phyloP scores from a whole-genome alignment of 1,284 basidiomycete genomes.

The Leccinum variabile region DNA sequence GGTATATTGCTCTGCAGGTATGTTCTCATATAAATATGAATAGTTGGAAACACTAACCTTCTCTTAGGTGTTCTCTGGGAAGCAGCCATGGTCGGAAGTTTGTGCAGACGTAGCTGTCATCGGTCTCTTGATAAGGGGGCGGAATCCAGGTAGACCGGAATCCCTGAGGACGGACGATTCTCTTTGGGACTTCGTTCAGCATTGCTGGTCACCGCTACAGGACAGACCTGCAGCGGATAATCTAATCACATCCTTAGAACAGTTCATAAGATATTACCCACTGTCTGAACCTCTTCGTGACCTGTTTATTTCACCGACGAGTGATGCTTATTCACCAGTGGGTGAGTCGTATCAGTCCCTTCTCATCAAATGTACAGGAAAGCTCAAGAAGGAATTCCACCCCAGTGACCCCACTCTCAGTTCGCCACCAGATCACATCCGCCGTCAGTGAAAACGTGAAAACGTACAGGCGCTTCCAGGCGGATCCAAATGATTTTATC shows the following conservation, averaged over 20 bases:
- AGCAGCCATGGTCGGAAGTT: slow-evolving; percentile 9
- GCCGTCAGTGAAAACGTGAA: too few species aligned
- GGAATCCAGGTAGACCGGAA: slow-evolving; percentile 2
- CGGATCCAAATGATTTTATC: too few species aligned
- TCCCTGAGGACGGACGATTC: slow-evolving; percentile 1
- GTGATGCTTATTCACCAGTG: too few species aligned
- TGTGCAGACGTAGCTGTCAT: not conserved
- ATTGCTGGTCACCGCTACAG: slow-evolving; percentile 1
- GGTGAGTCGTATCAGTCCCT: too few species aligned
- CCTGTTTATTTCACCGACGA: too few species aligned
- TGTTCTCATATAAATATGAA: not conserved
- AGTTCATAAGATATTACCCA: too few species aligned
- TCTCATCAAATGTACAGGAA: too few species aligned
- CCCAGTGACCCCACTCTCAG: too few species aligned
- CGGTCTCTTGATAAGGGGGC: not conserved
- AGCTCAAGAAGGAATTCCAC: too few species aligned
- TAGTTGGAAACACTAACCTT: not conserved
- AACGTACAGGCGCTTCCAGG: too few species aligned
- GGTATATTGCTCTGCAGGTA: slow-evolving; percentile 3
- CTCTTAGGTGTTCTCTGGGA: slow-evolving; percentile 9
- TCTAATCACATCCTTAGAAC: not conserved
- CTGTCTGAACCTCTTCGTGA: too few species aligned
- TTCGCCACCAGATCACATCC: too few species aligned
- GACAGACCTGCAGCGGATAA: not conserved
- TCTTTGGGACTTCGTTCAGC: slow-evolving; percentile 9